Conservation (phyloP, 805 yeast genomes). For the Naumovozyma baii region DNA sequence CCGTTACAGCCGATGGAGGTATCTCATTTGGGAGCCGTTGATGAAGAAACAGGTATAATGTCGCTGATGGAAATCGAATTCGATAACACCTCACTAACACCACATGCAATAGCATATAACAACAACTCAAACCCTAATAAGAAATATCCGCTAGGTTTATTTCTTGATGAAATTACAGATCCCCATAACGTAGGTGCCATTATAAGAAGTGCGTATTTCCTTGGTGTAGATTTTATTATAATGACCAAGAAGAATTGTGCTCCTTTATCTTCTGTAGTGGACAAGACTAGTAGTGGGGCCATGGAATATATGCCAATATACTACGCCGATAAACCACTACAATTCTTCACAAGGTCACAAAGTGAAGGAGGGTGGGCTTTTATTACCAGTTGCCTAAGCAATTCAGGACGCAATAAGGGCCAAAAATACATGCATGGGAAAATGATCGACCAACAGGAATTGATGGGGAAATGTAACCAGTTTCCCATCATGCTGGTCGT, state of each 20-base stretch:
- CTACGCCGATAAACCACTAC: conserved; percentile 46
- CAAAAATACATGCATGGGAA: conserved; percentile 30
- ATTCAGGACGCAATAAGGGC: conserved; percentile 21
- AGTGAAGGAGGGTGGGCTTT: conserved; percentile 58
- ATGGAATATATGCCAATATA: conserved; percentile 61
- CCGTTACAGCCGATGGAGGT: conserved; percentile 22
- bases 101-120: conserved; percentile 22
- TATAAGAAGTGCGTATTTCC: conserved; percentile 64
- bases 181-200: conserved; percentile 86
- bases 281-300: conserved; percentile 80
- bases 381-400: conserved; percentile 42
- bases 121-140: conserved; percentile 13
- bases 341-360: conserved; percentile 48
- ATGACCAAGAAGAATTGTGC: conserved; percentile 65
- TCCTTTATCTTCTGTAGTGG: conserved; percentile 63
- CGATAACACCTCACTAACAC: conserved; percentile 5
- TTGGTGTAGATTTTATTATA: conserved; percentile 75
- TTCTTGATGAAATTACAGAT: conserved; percentile 70
- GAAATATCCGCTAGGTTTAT: conserved; percentile 57
- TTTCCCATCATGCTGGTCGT: conserved; percentile 63
- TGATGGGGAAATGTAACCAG: conserved; percentile 35
- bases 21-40: conserved; percentile 24
- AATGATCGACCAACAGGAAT: conserved; percentile 33
- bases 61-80: conserved; percentile 10
- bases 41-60: conserved; percentile 11